Conservation (phyloP, 805 yeast species). For the Pichia scutulata region DNA sequence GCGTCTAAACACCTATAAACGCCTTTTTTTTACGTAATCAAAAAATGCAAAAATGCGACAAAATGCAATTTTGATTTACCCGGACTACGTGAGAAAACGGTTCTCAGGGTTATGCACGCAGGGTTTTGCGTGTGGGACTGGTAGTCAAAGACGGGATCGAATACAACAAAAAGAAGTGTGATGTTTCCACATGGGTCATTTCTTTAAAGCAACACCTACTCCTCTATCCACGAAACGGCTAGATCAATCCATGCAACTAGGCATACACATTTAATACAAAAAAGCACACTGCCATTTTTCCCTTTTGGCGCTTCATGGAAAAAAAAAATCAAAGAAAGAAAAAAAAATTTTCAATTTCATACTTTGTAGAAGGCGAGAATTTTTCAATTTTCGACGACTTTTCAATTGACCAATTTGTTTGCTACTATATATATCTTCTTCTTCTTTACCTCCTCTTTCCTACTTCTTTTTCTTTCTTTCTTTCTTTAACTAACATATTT, state of each 20-base stretch:
- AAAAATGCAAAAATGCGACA: background rate
- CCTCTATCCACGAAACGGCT: no score
- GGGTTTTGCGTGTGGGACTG: background rate
- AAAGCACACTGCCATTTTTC: background rate
- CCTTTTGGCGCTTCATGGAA: background rate
- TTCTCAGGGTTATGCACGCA: background rate
- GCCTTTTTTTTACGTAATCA: no score
- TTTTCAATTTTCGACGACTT: background rate
- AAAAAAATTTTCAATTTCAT: background rate
- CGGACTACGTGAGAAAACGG: background rate
- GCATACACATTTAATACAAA: background rate
- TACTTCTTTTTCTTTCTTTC: background rate
- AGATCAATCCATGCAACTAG: no score
- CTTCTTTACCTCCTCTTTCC: background rate
- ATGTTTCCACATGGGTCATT: no score
- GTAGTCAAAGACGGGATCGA: background rate
- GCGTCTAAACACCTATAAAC: no score
- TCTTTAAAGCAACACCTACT: no score
- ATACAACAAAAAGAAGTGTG: background rate
- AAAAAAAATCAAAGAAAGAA: background rate
- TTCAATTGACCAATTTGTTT: background rate
- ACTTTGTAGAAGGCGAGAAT: background rate
- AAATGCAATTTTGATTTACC: no score
- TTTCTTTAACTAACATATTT: background rate
- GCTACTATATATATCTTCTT: background rate